These are phyloP conservation scores for Wickerhamomyces sp. DNA, from an alignment of 1,139 yeast species.

Conservation along the genomic window DNA sequence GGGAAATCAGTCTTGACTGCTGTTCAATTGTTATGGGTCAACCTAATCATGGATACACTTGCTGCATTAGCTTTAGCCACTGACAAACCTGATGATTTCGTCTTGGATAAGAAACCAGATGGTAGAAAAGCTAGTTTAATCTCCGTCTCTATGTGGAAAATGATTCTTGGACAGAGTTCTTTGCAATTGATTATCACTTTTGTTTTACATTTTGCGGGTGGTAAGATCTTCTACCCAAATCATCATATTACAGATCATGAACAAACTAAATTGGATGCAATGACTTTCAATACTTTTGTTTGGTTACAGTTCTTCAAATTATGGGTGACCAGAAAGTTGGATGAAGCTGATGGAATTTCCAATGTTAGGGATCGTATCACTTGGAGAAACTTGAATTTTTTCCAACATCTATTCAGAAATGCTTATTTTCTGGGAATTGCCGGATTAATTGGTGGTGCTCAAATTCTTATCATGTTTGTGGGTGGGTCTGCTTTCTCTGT, in stretches of 20 bases:
- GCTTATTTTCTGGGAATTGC: slow-evolving; percentile 75
- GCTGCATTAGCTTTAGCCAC: slow-evolving; percentile 98
- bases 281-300: slow-evolving; percentile 93
- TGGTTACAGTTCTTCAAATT: slow-evolving; percentile 97
- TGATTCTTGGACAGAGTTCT: slow-evolving; percentile 85
- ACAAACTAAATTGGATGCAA: slow-evolving; percentile 61
- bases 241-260: slow-evolving; percentile 39
- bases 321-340: slow-evolving; percentile 85
- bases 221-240: slow-evolving; percentile 45
- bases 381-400: slow-evolving; percentile 65
- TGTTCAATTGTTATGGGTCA: slow-evolving; percentile 95
- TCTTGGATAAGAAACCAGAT: slow-evolving; percentile 77
- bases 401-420: slow-evolving; percentile 75
- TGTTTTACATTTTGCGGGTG: slow-evolving; percentile 74
- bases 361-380: slow-evolving; percentile 55
- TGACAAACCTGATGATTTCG: slow-evolving; percentile 85
- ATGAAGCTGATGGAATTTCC: slow-evolving; percentile 73
- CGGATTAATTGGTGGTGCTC: slow-evolving; percentile 72
- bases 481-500: slow-evolving; percentile 96
- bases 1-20: slow-evolving; percentile 91
- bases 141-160: slow-evolving; percentile 94
- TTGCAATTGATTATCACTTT: slow-evolving; percentile 79
- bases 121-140: slow-evolving; percentile 80
- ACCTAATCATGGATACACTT: slow-evolving; percentile 94
- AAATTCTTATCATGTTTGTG: slow-evolving; percentile 86